These are phyloP conservation scores for Carallia brachiata DNA, from an alignment of 345 rosid genomes.

Conservation along the genomic window DNA sequence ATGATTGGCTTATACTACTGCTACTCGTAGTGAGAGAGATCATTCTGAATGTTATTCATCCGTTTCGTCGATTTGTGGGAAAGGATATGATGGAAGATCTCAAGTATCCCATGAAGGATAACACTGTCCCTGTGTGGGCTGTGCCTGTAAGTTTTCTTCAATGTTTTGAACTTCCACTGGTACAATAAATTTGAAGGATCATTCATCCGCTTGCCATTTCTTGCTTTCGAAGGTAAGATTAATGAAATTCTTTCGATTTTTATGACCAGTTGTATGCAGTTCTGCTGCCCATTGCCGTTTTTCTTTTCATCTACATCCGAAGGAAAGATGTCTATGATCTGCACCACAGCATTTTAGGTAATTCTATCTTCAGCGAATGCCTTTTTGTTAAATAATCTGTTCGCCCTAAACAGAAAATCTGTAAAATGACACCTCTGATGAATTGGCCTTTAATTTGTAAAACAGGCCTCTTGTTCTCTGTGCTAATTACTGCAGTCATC, in stretches of 20 bases:
- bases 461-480: conserved; percentile 60
- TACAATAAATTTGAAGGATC: background rate
- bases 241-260: conserved; percentile 7
- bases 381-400: background rate
- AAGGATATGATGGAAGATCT: conserved; percentile 75
- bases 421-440: background rate
- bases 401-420: background rate
- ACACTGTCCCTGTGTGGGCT: conserved; percentile 74
- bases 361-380: background rate
- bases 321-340: conserved; percentile 74
- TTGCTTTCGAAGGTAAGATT: background rate
- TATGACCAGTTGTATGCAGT: conserved; percentile 49
- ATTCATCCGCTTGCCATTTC: background rate
- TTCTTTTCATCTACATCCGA: conserved; percentile 43
- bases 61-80: conserved; percentile 77
- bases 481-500: conserved; percentile 66
- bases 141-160: conserved; percentile 52
- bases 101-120: conserved; percentile 66
- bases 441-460: background rate
- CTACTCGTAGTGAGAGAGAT: conserved; percentile 47
- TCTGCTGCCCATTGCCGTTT: conserved; percentile 55
- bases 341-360: conserved; percentile 76
- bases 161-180: too few species aligned
- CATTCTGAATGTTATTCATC: conserved; percentile 44
- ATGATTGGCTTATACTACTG: conserved; percentile 77